phyloP scores from a whole-genome alignment of 2,329 filamentous ascomycete genomes.

The Fusarium irregulare region DNA sequence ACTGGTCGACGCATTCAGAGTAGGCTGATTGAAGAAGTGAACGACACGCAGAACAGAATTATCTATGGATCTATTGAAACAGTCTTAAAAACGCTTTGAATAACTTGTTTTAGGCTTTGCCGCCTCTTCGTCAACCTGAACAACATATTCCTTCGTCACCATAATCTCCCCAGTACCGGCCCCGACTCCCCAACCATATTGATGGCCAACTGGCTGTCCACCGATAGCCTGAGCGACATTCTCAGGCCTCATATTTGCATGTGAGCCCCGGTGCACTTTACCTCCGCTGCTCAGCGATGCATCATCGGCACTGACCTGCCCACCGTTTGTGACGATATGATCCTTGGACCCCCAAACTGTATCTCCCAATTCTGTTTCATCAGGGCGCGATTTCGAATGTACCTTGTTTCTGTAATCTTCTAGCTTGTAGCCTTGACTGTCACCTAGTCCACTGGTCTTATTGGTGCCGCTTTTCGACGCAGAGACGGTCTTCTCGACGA shows the following conservation, averaged over 20 bases:
- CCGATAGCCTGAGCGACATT: background rate
- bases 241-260: background rate
- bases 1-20: too few relatives aligned
- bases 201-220: background rate
- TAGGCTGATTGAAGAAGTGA: background rate
- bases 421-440: background rate
- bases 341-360: background rate
- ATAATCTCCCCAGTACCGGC: background rate
- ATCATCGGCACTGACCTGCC: background rate
- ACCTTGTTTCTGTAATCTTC: background rate
- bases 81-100: background rate
- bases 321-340: background rate
- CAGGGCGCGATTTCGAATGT: background rate
- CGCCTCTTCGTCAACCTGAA: background rate
- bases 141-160: background rate
- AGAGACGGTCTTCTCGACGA: background rate
- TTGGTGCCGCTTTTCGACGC: background rate
- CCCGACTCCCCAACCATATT: background rate
- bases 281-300: rapidly evolving
- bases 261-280: background rate
- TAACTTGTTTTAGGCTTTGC: background rate
- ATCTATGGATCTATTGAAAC: background rate
- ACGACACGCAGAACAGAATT: rapidly evolving
- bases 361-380: background rate
- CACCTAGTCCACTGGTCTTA: background rate